A percentile compares a stretch with the other conserved stretches of the same genome.
Conservation (phyloP, 768 basidiomycete species). For the Hericium coralloides region DNA sequence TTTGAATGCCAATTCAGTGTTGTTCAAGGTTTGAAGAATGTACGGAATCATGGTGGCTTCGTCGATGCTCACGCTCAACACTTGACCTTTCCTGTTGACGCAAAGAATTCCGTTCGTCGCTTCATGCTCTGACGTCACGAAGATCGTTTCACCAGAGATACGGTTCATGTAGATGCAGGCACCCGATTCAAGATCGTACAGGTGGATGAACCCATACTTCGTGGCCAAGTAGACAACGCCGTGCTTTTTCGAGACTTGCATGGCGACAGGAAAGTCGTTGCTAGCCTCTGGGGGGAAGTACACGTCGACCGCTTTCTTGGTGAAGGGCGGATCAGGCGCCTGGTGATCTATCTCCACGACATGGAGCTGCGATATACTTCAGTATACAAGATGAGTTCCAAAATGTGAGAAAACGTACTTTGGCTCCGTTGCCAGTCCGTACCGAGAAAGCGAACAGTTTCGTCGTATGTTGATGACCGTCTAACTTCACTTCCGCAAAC, state of each 20-base stretch:
- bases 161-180: conserved; percentile 99
- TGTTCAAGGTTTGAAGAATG: conserved; percentile 87
- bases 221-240: conserved; percentile 97
- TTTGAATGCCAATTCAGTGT: conserved; percentile 96
- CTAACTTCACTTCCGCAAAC: conserved; percentile 86
- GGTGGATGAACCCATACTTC: conserved; percentile 98
- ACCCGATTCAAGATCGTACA: conserved; percentile 96
- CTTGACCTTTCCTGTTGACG: conserved; percentile 99
- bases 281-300: conserved; percentile 98
- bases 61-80: conserved; percentile 93
- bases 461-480: conserved; percentile 75
- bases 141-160: conserved; percentile 98
- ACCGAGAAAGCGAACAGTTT: conserved; percentile 96
- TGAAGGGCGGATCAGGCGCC: conserved; percentile 85
- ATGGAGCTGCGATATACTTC: conserved; percentile 58
- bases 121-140: conserved; percentile 96
- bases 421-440: conserved; percentile 93
- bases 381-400: neutral
- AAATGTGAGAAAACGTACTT: conserved; percentile 44
- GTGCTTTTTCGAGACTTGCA: conserved; percentile 97
- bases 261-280: conserved; percentile 98
- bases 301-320: conserved; percentile 96
- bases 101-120: conserved; percentile 93
- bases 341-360: conserved; percentile 97
- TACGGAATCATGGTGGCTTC: conserved; percentile 96